phyloP scores from a whole-genome alignment of 306 rosid species.

The Quercus engelmannii region DNA sequence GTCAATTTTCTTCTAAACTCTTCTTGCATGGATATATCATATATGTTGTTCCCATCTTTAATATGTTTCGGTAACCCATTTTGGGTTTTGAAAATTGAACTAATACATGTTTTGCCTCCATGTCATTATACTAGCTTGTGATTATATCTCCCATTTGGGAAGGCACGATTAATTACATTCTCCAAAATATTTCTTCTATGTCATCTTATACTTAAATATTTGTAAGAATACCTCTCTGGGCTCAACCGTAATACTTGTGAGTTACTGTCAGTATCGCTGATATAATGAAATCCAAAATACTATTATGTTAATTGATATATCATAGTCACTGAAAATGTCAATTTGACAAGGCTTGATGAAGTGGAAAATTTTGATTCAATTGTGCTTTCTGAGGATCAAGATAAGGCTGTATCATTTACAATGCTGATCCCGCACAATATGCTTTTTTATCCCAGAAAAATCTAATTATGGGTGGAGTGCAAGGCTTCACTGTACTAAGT shows the following conservation, averaged over 20 bases:
- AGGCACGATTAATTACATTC: not conserved
- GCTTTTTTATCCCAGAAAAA: no score
- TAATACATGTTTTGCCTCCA: not conserved
- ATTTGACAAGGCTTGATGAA: no score
- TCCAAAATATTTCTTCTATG: not conserved
- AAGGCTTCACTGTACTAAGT: no score
- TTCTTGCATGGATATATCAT: not conserved
- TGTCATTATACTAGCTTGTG: not conserved
- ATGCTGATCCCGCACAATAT: no score
- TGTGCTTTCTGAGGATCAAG: no score
- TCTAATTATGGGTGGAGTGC: no score
- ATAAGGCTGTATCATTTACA: no score
- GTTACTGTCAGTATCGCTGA: not conserved
- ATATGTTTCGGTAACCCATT: not conserved
- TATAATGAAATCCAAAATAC: not conserved
- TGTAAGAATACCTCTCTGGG: not conserved
- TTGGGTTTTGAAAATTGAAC: not conserved
- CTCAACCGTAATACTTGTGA: not conserved
- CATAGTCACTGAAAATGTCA: no score
- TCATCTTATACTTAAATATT: not conserved
- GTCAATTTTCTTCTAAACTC: not conserved
- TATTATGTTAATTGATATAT: no score
- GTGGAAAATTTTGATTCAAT: no score
- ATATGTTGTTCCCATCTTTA: not conserved
- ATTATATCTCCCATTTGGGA: not conserved